Base-by-base conservation (phyloP, 1,139 yeast genomes). In the Nakaseomyces glabratus region DNA sequence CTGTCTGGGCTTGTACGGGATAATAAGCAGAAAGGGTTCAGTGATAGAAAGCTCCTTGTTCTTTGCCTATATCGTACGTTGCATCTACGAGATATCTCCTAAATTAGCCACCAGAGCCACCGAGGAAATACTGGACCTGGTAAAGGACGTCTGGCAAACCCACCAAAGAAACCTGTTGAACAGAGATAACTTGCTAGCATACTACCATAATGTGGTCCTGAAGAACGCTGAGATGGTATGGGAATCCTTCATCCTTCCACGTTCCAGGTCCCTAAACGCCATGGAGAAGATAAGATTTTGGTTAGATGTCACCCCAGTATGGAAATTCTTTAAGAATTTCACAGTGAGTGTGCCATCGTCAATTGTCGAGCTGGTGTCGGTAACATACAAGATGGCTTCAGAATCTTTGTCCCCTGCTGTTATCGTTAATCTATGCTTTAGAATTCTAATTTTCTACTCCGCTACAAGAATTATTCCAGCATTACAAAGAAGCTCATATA, bases 381-480 rank as follows among this genome's bases (percentile, higher is more conserved):
- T 40, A 67, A 82, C 30, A 65, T 73, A 57, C 71, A 69, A 49
- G 73, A 93, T 14, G 71, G 82, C 95, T 1, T 64, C 76, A 19
- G 75, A 76, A 37, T 82, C 88, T 23, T 68, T 90, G 33, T 82
- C 95, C 0, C 75, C 93, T 6, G 84, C 95, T 2, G 77, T 90
- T 16, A 63, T 85, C 25, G 68, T 86, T 22, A 85, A 86, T 46
- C 65, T 90, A 47, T 85, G 86, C 2, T 88, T 82, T 54, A 70
- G 98, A 49, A 74, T 90, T 17, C 70, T 84, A 2, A 95, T 88
- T 3, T 85, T 88, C 50, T 85, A 84, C 52, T 86, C 95, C 2
- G 96, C 97, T 4, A 82, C 96, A 11, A 78, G 93, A 55, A 86
- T 90, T 42, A 84, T 90, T 15, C 97, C 98, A 1, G 77, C 84